phyloP scores from a whole-genome alignment of 192 early-diverging fungal species.

The Coemansia sp. region DNA sequence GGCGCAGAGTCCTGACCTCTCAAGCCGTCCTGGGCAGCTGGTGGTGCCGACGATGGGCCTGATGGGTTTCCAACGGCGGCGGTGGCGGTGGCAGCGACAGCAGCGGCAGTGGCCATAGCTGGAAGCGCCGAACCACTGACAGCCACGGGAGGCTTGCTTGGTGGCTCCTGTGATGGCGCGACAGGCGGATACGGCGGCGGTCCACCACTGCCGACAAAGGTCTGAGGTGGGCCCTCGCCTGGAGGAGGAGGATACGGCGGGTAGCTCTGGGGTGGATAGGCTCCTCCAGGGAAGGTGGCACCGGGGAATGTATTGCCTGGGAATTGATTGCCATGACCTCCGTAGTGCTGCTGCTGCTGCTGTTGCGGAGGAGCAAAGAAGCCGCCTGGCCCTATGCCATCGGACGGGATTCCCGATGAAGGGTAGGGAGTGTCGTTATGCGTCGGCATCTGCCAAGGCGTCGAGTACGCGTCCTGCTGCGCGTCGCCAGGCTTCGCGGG shows the following conservation, averaged over 20 bases:
- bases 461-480: neutral
- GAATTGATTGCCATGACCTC: neutral
- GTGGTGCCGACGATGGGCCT: neutral
- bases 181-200: slow-evolving; percentile 24
- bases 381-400: slow-evolving; percentile 29
- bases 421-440: neutral
- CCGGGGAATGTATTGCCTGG: neutral
- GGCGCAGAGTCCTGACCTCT: neutral
- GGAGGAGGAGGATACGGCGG: slow-evolving; percentile 25
- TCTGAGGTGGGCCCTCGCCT: neutral
- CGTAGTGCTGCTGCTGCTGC: slow-evolving; percentile 3
- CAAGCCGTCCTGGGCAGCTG: neutral
- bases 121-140: neutral
- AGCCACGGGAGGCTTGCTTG: slow-evolving; percentile 5
- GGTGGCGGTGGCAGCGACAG: neutral
- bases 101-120: neutral
- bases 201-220: neutral
- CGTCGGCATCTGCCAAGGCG: neutral
- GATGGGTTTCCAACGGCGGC: neutral
- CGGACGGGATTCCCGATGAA: neutral
- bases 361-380: slow-evolving; percentile 23
- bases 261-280: slow-evolving; percentile 12
- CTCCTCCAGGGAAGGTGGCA: neutral
- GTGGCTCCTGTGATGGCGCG: neutral
- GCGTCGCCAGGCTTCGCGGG: neutral